Evolutionary conservation across 2,329 filamentous ascomycete genomes (phyloP), one percentile per base, ranked within the genome.

Genomic region (Fusarium odoratissimum): DNA sequence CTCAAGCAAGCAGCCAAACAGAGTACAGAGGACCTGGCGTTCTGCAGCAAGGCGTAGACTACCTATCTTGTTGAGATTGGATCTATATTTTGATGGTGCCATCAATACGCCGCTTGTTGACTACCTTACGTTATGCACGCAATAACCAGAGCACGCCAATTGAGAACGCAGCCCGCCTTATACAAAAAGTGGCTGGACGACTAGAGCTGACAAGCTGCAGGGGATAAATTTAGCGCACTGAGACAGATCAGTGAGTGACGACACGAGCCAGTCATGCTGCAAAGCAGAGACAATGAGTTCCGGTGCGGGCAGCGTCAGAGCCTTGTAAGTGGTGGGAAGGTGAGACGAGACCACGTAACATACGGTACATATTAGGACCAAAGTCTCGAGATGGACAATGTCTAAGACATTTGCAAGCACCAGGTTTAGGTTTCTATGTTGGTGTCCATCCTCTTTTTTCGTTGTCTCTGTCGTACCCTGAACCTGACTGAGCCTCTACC

Each of bases 191-290:
- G 70, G 70, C 55, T 67, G 51, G 42, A 67, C 33, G 60, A 60
- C 38, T 69, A 44, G 52, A 60, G 71, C 58, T 65, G 64, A 67
- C 68, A 72, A 73, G 58, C 54, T 68, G 69, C 61, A 75, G 61
- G 67, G 67, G 64, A 61, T 13, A 16, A 56, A 48, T 55, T 46
- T 68, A 69, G 65, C 54, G 64, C 23, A 49, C 21, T 31, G 28
- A n/a, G 52, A 54, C 45, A 66, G 68, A 71, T 56, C 60, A n/a
- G 63, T 56, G 30, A 59, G 67, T 60, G 44, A 72, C 59, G 59
- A 73, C 61, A 73, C 46, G 48, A 71, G 46, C 72, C 68, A 69
- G 54, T 64, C 23, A 45, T 21, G 41, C 23, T 62, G 44, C 54
- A 41, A 33, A 65, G 33, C 60, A 59, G 56, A 49, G 38, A 28